Evolutionary conservation across 768 basidiomycete species (phyloP).

Genomic region (Neoboletus magnificus): DNA sequence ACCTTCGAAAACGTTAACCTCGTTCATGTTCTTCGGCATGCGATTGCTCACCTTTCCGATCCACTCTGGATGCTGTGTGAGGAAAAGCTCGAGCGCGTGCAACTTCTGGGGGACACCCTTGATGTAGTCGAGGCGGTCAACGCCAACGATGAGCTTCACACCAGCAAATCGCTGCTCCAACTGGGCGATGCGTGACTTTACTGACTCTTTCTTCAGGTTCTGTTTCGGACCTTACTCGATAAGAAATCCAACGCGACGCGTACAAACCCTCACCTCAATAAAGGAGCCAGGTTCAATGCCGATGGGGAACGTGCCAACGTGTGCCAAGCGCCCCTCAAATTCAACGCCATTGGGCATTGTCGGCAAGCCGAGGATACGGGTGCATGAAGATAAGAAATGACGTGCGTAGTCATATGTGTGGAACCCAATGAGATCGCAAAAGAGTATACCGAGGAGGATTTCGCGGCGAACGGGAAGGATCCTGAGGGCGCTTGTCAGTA

Average conservation of each 20-base stretch:
- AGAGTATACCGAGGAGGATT: conserved; percentile 92
- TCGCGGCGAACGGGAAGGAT: conserved; percentile 96
- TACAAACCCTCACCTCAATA: conserved; percentile 54
- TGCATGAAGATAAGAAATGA: conserved; percentile 98
- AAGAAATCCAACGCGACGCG: not conserved
- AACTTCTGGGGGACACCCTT: conserved; percentile 99
- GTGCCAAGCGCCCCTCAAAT: conserved; percentile 90
- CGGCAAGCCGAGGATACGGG: conserved; percentile 88
- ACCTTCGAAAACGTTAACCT: conserved; percentile 47
- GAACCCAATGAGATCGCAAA: conserved; percentile 97
- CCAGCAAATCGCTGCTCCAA: conserved; percentile 90
- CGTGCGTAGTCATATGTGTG: conserved; percentile 99
- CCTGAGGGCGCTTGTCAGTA: conserved; percentile 38
- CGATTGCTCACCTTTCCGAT: conserved; percentile 77
- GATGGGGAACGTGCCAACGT: conserved; percentile 98
- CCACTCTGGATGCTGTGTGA: conserved; percentile 98
- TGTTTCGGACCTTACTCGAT: conserved; percentile 28
- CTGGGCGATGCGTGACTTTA: conserved; percentile 75
- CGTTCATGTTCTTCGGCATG: not conserved
- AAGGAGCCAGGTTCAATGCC: conserved; percentile 96
- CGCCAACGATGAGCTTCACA: conserved; percentile 96
- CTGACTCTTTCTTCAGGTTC: conserved; percentile 76
- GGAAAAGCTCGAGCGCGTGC: conserved; percentile 93
- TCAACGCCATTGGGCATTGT: conserved; percentile 99
- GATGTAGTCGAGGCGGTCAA: conserved; percentile 98